Evolutionary conservation across 2,329 filamentous ascomycete species (phyloP).

Genomic region (Tolypocladium album): DNA sequence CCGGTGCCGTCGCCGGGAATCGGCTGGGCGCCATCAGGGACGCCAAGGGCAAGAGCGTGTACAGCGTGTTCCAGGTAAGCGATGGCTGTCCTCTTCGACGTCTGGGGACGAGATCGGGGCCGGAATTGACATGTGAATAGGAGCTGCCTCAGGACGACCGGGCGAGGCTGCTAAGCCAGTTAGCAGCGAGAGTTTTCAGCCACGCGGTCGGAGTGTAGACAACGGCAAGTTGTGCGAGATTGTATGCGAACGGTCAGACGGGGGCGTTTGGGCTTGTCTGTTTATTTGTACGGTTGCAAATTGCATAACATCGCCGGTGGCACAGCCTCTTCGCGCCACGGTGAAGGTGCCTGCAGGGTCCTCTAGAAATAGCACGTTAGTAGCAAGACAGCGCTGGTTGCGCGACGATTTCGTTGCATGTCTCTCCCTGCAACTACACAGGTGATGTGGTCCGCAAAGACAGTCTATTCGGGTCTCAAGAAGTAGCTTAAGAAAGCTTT

Average conservation of each 20-base stretch:
- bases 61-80: slow-evolving; percentile 64
- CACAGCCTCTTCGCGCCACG: background rate
- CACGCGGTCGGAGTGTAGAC: slow-evolving; percentile 50
- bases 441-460: background rate
- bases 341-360: background rate
- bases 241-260: background rate
- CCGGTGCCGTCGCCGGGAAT: slow-evolving; percentile 88
- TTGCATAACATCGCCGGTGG: background rate
- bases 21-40: slow-evolving; percentile 83
- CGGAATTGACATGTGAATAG: slow-evolving; percentile 23
- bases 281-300: background rate
- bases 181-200: slow-evolving; percentile 80
- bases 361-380: background rate
- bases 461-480: slow-evolving; percentile 1
- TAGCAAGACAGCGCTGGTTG: background rate
- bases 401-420: background rate
- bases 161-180: slow-evolving; percentile 67
- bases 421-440: background rate
- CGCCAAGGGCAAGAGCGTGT: slow-evolving; percentile 89
- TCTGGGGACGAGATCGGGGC: too few species aligned
- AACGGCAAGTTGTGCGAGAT: background rate
- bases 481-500: background rate
- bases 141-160: slow-evolving; percentile 78
- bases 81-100: background rate
- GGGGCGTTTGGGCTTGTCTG: background rate